phyloP scores from a whole-genome alignment of 2,329 filamentous ascomycete species.

The Fusarium sp. region DNA sequence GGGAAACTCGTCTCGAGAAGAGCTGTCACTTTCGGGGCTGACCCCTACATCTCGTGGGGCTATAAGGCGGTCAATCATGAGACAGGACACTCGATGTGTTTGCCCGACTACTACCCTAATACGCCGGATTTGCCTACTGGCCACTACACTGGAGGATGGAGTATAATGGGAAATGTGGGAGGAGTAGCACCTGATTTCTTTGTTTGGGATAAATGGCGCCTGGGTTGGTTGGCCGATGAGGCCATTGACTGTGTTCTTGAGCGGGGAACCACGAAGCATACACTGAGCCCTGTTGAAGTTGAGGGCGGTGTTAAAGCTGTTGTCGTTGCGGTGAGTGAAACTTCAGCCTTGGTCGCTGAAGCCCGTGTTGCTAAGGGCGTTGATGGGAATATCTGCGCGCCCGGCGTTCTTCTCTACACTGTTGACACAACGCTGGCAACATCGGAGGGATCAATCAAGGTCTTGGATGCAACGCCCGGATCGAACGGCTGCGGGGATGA shows the following conservation, averaged over 20 bases:
- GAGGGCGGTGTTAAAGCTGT: constrained; percentile 27
- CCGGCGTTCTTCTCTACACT: constrained; percentile 53
- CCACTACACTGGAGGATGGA: constrained; percentile 53
- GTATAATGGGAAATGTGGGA: constrained; percentile 53
- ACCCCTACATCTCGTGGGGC: constrained; percentile 50
- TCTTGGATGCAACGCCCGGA: constrained; percentile 50
- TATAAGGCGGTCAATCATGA: constrained; percentile 55
- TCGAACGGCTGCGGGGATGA: constrained; percentile 47
- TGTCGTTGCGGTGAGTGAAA: constrained; percentile 20
- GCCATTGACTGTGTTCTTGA: constrained; percentile 50
- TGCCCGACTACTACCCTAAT: constrained; percentile 54
- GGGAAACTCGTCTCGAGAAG: constrained; percentile 32
- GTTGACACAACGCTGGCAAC: constrained; percentile 48
- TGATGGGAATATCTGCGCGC: constrained; percentile 47
- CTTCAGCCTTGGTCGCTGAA: constrained; percentile 50
- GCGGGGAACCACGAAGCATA: constrained; percentile 46
- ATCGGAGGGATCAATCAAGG: constrained; percentile 49
- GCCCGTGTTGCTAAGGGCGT: constrained; percentile 44
- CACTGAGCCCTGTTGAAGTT: constrained; percentile 18
- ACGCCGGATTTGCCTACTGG: constrained; percentile 37
- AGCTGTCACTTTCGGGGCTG: constrained; percentile 50
- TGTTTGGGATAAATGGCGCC: constrained; percentile 56
- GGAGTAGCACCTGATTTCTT: constrained; percentile 54
- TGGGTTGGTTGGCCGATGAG: constrained; percentile 53
- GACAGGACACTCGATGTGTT: constrained; percentile 54